A percentile compares a stretch with the other conserved stretches of the same genome.
Evolutionary conservation across 2,329 filamentous ascomycete genomes (phyloP).

Genomic region (Aspergillus fijiensis): DNA sequence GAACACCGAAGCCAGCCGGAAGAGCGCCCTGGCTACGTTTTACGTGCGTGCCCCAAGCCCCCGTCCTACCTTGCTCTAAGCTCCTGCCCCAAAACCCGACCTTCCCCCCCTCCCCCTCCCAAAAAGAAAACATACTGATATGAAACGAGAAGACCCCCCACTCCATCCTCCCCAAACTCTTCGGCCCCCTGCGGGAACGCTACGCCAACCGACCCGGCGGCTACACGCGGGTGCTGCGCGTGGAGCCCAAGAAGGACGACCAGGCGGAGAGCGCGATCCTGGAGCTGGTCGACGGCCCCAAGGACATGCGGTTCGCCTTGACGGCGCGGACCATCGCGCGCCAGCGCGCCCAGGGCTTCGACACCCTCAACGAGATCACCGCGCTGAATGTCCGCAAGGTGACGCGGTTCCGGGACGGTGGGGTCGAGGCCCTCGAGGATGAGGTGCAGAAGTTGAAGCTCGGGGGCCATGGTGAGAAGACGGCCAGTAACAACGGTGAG

Average conservation of each 20-base stretch:
- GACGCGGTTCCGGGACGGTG: conserved; percentile 68
- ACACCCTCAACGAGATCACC: conserved; percentile 68
- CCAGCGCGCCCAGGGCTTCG: conserved; percentile 52
- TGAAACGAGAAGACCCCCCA: conserved; percentile 38
- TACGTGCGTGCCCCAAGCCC: conserved; percentile 62
- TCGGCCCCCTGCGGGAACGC: conserved; percentile 75
- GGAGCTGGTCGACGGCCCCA: conserved; percentile 90
- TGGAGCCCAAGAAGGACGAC: conserved; percentile 84
- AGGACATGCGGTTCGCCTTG: conserved; percentile 92
- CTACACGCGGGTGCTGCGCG: conserved; percentile 91
- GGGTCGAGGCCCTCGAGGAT: conserved; percentile 65
- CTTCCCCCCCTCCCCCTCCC: no score
- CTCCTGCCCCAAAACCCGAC: no score
- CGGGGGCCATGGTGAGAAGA: conserved; percentile 29
- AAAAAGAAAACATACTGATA: no score
- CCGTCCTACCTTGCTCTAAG: background rate
- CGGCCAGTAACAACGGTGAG: background rate
- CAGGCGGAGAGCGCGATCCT: conserved; percentile 88
- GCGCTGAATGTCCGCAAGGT: conserved; percentile 79
- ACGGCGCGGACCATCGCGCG: conserved; percentile 81
- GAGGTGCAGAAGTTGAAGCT: conserved; percentile 61
- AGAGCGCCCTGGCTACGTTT: conserved; percentile 75
- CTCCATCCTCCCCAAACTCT: conserved; percentile 72
- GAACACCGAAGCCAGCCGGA: conserved; percentile 78
- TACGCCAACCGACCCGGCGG: conserved; percentile 80